Base-by-base conservation (phyloP, 768 basidiomycete genomes). In the Dacryopinax spathularia region DNA sequence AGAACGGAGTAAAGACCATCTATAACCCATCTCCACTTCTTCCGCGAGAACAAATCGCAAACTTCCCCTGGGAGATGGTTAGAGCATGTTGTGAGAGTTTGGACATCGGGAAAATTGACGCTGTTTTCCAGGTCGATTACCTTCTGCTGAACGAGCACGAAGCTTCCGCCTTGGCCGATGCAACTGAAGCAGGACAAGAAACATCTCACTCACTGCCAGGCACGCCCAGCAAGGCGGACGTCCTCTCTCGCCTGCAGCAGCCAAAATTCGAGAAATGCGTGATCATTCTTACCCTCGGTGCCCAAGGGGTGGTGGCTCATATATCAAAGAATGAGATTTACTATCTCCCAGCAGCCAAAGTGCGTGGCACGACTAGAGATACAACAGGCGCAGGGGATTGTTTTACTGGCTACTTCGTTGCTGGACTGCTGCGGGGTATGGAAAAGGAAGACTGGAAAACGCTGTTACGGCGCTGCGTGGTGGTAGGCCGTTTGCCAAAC, bases 301-400 rank as follows among this genome's bases (percentile, higher is more conserved):
- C 25, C 15, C 48, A 56, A 31, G 48, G 48, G 15, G 48, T 56
- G 9, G 48, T 56, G 13, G 25, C 48, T 15, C 20, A 13, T 13
- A 56, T 56, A 9, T 56, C 48, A 6, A 56, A 56, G 48, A 29
- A 56, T 29, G 48, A 56, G 48, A 27, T 56, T 4, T 56, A 56
- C 25, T 56, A 71, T 48, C 63, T 72, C 16, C 70, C 70, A 16
- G 71, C 71, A 15, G 72, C 65, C 2, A 70, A 65, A 34, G 44
- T 74, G 18, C 27, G 63, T 1, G 64, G 67, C 25, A 66, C 68
- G 5, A 60, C 73, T 4, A 69, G 65, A 62, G 73, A 74, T 63
- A 73, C 72, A 2, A 74, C 73, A 1, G 73, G 73, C 20, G 73
- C 73, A 10, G 73, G 73, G 13, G 73, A 74, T 63, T 72, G 72